Base-by-base conservation (phyloP, 352 stramenopile species). In the Pythium pyrilobum region DNA sequence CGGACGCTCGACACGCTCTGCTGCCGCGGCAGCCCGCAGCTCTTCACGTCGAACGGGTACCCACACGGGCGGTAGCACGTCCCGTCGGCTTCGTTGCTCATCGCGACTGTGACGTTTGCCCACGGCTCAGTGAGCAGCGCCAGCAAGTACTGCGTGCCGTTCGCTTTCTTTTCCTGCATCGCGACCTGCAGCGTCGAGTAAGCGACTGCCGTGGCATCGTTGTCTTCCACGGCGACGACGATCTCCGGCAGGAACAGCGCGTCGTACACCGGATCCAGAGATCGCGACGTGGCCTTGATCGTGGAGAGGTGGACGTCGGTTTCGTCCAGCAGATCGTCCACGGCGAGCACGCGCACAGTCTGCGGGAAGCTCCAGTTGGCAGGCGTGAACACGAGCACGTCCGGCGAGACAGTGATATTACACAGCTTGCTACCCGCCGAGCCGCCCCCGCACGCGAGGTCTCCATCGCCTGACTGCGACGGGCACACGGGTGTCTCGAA, bases 311-410 rank as follows among this genome's bases (percentile, higher is more conserved):
- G 81, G 9, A 85, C 39, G 38, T 88, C 75, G 9, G 58, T 64
- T 60, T 92, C 81, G 24, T 92, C 78, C 9, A 92, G 63, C 16
- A 72, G 47, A 41, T 89, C 81, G 28, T 92, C 77, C 5, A 89
- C 67, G 4, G 81, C 77, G 6, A 85, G 40, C n/a, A 92, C 77
- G 9, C 77, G 66, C 12, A 92, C 76, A 0, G 74, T 82, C 53
- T 88, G 80, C 0, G 81, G 74, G 4, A 74, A 64, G 15, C 60
- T 79, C 81, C 81, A 92, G 37, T 85, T 79, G 0, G 31, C 42
- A 2, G 58, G 18, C 3, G 71, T 79, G 42, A 89, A 92, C 5
- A 74, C 43, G 1, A 89, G 48, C 7, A 69, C 43, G 9, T 70
- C 43, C 0, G 81, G 81, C 1, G 62, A 67, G 0, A 92, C 52